Percentiles rank a stretch among this genome's conserved stretches.
Conservation (phyloP, 2,329 filamentous ascomycete species). For the Exophiala calicioides region DNA sequence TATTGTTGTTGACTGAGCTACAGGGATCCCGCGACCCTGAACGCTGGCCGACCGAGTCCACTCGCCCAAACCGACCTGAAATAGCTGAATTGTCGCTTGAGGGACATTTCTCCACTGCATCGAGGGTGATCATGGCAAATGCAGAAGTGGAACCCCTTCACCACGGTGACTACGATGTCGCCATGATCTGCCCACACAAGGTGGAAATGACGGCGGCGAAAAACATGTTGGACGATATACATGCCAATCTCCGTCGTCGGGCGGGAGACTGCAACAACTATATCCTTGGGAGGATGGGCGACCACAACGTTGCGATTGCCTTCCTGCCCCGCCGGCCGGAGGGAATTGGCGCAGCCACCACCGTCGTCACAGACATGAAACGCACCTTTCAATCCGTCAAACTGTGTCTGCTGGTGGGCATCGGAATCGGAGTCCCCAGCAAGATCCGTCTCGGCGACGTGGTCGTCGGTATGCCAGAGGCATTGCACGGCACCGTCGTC, state of each 20-base stretch:
- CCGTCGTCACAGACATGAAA: slow-evolving; percentile 25
- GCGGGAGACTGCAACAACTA: slow-evolving; percentile 20
- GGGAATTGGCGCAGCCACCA: slow-evolving; percentile 28
- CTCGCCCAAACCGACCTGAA: neutral
- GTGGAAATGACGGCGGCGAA: slow-evolving; percentile 34
- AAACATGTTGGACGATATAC: slow-evolving; percentile 30
- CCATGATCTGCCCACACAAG: slow-evolving; percentile 34
- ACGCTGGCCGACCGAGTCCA: too few relatives aligned
- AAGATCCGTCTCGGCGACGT: slow-evolving; percentile 34
- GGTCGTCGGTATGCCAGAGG: slow-evolving; percentile 31
- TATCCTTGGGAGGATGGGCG: slow-evolving; percentile 24
- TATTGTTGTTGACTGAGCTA: too few relatives aligned
- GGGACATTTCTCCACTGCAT: slow-evolving; percentile 37
- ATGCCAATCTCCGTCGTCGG: slow-evolving; percentile 16
- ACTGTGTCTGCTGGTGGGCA: slow-evolving; percentile 33
- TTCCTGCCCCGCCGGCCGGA: slow-evolving; percentile 20
- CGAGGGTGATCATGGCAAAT: slow-evolving; percentile 28
- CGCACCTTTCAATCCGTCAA: slow-evolving; percentile 27
- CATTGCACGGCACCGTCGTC: slow-evolving; percentile 28
- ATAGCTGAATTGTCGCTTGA: too few relatives aligned
- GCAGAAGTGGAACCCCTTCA: neutral
- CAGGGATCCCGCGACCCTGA: too few relatives aligned
- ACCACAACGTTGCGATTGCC: slow-evolving; percentile 27
- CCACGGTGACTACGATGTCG: slow-evolving; percentile 32
- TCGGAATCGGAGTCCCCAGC: slow-evolving; percentile 32